Evolutionary conservation across 495 filamentous ascomycete genomes (phyloP).

Genomic region (Aspergillus funiculosus): DNA sequence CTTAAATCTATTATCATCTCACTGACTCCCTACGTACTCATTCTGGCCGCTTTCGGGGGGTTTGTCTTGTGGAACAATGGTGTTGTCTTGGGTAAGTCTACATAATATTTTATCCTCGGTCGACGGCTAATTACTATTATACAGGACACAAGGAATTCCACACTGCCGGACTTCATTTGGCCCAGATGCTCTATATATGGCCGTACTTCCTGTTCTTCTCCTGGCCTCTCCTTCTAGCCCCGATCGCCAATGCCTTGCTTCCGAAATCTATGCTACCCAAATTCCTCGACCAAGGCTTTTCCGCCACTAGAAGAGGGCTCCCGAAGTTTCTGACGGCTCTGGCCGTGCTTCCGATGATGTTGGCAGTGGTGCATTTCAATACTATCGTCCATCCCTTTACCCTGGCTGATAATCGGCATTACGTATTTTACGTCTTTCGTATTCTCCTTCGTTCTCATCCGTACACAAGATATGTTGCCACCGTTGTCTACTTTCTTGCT

Average conservation of each 20-base stretch:
- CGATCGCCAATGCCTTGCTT: slow-evolving; percentile 38
- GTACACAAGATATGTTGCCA: slow-evolving; percentile 59
- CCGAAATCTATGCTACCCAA: slow-evolving; percentile 34
- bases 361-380: slow-evolving; percentile 66
- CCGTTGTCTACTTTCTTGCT: slow-evolving; percentile 55
- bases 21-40: slow-evolving; percentile 60
- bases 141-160: slow-evolving; percentile 91
- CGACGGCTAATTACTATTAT: slow-evolving; percentile 12
- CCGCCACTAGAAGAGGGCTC: slow-evolving; percentile 28
- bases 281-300: slow-evolving; percentile 33
- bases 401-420: slow-evolving; percentile 92
- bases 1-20: slow-evolving; percentile 40
- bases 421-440: slow-evolving; percentile 93
- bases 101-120: not conserved
- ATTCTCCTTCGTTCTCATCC: slow-evolving; percentile 64
- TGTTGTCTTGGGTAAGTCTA: slow-evolving; percentile 74
- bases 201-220: slow-evolving; percentile 87
- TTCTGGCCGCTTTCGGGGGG: slow-evolving; percentile 61
- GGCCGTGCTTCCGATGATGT: slow-evolving; percentile 41
- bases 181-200: slow-evolving; percentile 95
- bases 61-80: slow-evolving; percentile 86
- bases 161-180: slow-evolving; percentile 75
- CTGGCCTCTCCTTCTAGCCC: slow-evolving; percentile 62
- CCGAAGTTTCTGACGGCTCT: slow-evolving; percentile 35
- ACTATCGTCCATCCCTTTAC: slow-evolving; percentile 95